Conservation (phyloP, 352 stramenopile genomes). For the Globisporangium megalacanthum region DNA sequence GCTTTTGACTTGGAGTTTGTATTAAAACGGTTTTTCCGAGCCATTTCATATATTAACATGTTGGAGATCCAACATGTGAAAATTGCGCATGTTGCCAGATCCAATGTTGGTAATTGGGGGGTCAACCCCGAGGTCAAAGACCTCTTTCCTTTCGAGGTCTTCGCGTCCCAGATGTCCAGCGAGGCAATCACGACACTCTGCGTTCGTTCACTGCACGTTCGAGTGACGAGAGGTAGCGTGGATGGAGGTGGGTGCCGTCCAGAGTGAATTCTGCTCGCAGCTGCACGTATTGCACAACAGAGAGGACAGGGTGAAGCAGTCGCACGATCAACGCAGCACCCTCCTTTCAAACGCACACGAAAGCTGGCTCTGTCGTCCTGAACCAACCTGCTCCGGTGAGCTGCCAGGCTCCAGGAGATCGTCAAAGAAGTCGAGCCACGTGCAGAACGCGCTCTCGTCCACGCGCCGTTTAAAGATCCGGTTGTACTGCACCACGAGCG, state of each 20-base stretch:
- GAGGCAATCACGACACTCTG: neutral
- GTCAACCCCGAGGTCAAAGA: too few species aligned
- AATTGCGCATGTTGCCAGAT: too few species aligned
- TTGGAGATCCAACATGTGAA: too few species aligned
- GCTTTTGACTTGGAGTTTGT: too few species aligned
- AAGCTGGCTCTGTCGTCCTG: neutral
- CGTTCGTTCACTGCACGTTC: constrained; percentile 25
- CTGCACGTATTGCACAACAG: constrained; percentile 13
- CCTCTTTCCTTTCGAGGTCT: too few species aligned
- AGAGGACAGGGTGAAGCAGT: neutral
- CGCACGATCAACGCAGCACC: too few species aligned
- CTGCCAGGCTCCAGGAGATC: constrained; percentile 52
- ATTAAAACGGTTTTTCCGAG: too few species aligned
- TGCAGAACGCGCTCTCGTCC: constrained; percentile 35
- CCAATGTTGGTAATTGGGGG: too few species aligned
- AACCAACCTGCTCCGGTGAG: constrained; percentile 35
- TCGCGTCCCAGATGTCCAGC: too few species aligned
- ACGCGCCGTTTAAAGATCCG: constrained; percentile 43
- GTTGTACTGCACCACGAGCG: constrained; percentile 85
- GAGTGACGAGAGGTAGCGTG: constrained; percentile 52
- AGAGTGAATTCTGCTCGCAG: constrained; percentile 49
- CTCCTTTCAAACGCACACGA: too few species aligned
- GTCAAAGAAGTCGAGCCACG: constrained; percentile 90
- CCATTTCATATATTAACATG: too few species aligned
- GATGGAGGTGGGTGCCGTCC: constrained; percentile 86